These are phyloP conservation scores for Lyophyllum shimeji DNA, from an alignment of 768 basidiomycete genomes.

Conservation along the genomic window DNA sequence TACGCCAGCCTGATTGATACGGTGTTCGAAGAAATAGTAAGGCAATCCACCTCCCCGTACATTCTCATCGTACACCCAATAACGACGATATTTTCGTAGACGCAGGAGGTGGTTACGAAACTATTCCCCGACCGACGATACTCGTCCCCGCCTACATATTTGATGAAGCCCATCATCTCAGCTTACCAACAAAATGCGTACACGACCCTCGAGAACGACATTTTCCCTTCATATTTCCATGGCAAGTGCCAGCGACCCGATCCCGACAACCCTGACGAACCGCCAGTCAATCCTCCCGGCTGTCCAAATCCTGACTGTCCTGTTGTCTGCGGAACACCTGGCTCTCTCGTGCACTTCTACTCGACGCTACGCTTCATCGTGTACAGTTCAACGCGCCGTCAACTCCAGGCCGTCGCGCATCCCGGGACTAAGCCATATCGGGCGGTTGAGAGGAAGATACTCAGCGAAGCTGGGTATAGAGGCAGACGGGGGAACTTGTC, in stretches of 20 bases:
- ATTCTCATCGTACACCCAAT: slow-evolving; percentile 1
- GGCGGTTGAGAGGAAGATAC: slow-evolving; percentile 39
- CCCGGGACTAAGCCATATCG: slow-evolving; percentile 42
- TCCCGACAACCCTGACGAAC: slow-evolving; percentile 12
- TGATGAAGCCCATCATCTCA: slow-evolving; percentile 46
- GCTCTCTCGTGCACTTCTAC: slow-evolving; percentile 74
- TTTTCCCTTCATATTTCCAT: slow-evolving; percentile 73
- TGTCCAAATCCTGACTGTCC: slow-evolving; percentile 82
- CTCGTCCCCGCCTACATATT: slow-evolving; percentile 19
- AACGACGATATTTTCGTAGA: slow-evolving; percentile 9
- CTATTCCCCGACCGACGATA: slow-evolving; percentile 11
- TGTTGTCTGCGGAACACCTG: slow-evolving; percentile 80
- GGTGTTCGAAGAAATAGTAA: slow-evolving; percentile 39
- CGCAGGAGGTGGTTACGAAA: slow-evolving; percentile 10
- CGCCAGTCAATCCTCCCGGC: slow-evolving; percentile 52
- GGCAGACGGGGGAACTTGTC: slow-evolving; percentile 3
- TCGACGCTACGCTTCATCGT: slow-evolving; percentile 46
- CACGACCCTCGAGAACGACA: slow-evolving; percentile 45
- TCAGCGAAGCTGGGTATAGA: slow-evolving; percentile 29
- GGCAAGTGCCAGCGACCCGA: slow-evolving; percentile 68
- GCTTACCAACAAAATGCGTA: slow-evolving; percentile 48
- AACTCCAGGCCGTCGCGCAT: slow-evolving; percentile 33
- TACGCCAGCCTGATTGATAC: slow-evolving; percentile 43
- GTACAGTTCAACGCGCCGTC: slow-evolving; percentile 38
- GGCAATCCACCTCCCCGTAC: not conserved